Base-by-base conservation (phyloP, 1,284 basidiomycete species). In the Ganoderma multipileum region DNA sequence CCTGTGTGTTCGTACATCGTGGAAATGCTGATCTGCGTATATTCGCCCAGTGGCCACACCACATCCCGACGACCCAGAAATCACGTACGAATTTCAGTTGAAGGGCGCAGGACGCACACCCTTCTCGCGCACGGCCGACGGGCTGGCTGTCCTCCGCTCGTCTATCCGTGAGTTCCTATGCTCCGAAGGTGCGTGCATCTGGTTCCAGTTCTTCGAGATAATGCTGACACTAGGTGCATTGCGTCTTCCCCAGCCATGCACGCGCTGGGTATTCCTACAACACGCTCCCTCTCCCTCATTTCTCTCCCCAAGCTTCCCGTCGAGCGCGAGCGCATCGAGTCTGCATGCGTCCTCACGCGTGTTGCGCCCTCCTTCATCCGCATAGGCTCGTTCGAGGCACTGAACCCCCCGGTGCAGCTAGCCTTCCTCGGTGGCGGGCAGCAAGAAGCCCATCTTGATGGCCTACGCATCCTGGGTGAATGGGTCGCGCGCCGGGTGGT, bases 41-140 rank as follows among this genome's bases (percentile, higher is more conserved):
- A 66, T 26, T 69, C 72, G 44, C 52, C 65, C 67, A 94, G 93
- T 95, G 66, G 91, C 93, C 64, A 95, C 95, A 0, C 89, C 90
- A 2, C 88, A 92, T 75, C 89, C 91, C 0, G 78, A 82, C 5
- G 79, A 88, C 65, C 83, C 87, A 1, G 84, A 87, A 26, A 81
- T 86, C 2, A 83, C 85, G 0, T 91, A 91, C 72, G 96, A 99
- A 78, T 84, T 99, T 4, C 97, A 99, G 79, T 87, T 99, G 73
- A 99, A 99, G 78, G 97, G 97, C 0, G 90, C 92, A 0, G 97
- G 97, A 0, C 87, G 97, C 11, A 99, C 97, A 1, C 97, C 97
- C 0, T 99, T 97, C 81, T 95, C 95, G 1, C 88, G 97, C 58
- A 84, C 83, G 55, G 97, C 96, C 0, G 97, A 99, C 79, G 97